Evolutionary conservation across 306 rosid species (phyloP).

Genomic region (Mimosa bimucronata): DNA sequence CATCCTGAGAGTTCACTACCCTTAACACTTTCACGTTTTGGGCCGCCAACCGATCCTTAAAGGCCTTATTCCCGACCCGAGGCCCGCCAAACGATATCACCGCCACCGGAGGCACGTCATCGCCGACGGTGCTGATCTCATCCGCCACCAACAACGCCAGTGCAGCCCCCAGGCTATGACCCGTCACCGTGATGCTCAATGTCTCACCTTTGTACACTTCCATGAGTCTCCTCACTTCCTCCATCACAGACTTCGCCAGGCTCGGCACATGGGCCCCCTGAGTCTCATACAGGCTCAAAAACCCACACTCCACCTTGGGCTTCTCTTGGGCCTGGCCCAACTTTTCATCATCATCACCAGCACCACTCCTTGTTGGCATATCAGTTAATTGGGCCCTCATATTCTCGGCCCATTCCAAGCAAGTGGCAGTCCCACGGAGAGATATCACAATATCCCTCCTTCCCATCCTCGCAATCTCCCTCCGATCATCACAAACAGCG

Average conservation of each 20-base stretch:
- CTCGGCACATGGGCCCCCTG: constrained; percentile 71
- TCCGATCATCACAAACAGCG: constrained; percentile 76
- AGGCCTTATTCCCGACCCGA: constrained; percentile 71
- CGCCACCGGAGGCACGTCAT: constrained; percentile 62
- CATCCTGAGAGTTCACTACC: constrained; percentile 83
- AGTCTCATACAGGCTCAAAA: constrained; percentile 71
- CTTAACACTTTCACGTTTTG: constrained; percentile 76
- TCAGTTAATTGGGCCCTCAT: constrained; percentile 66
- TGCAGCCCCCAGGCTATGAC: constrained; percentile 92
- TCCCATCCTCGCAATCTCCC: constrained; percentile 82
- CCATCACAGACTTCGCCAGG: constrained; percentile 65
- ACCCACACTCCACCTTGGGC: constrained; percentile 84
- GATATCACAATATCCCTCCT: constrained; percentile 84
- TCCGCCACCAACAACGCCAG: constrained; percentile 75
- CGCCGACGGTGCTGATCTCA: constrained; percentile 51
- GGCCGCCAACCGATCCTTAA: constrained; percentile 45
- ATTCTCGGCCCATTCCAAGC: constrained; percentile 94
- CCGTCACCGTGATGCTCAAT: constrained; percentile 78
- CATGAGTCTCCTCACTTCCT: constrained; percentile 66
- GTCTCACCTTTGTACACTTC: constrained; percentile 70
- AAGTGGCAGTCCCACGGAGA: constrained; percentile 90
- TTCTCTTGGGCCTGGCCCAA: not conserved
- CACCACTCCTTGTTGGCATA: not conserved
- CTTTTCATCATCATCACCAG: not conserved
- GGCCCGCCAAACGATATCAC: constrained; percentile 97